Conservation (phyloP, 768 basidiomycete genomes). For the Lactarius hatsudake region DNA sequence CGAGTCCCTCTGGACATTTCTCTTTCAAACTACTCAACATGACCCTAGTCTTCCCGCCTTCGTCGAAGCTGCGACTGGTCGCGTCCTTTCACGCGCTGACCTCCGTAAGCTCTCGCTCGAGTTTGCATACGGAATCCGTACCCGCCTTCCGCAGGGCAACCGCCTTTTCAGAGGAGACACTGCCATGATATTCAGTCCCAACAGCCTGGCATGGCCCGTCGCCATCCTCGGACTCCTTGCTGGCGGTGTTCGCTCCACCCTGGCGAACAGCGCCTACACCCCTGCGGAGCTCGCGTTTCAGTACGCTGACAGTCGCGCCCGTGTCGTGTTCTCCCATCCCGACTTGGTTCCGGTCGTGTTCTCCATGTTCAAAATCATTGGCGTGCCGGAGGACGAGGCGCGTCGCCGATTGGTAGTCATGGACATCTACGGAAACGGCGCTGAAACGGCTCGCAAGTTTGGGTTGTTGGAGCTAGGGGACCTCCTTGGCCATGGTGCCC, state of each 20-base stretch:
- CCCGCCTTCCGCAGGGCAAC: constrained; percentile 31
- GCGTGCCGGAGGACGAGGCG: constrained; percentile 46
- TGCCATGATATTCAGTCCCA: constrained; percentile 65
- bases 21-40: constrained; percentile 17
- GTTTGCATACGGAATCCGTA: constrained; percentile 56
- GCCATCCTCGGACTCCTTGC: constrained; percentile 50
- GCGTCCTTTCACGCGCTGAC: constrained; percentile 53
- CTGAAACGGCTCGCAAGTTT: constrained; percentile 29
- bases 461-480: constrained; percentile 44
- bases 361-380: constrained; percentile 53
- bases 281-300: constrained; percentile 69
- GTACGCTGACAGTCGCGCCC: constrained; percentile 62
- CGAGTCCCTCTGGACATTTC: constrained; percentile 23
- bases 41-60: constrained; percentile 45
- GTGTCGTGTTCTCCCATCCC: constrained; percentile 63
- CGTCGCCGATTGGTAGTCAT: constrained; percentile 56
- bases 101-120: constrained; percentile 52
- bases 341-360: constrained; percentile 52
- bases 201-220: constrained; percentile 57
- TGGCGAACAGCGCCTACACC: constrained; percentile 73
- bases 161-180: constrained; percentile 50
- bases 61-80: constrained; percentile 61
- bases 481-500: constrained; percentile 49
- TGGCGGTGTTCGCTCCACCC: constrained; percentile 64
- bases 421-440: constrained; percentile 28